Evolutionary conservation across 1,284 basidiomycete species (phyloP).

Genomic region (Puccinia hordei): DNA sequence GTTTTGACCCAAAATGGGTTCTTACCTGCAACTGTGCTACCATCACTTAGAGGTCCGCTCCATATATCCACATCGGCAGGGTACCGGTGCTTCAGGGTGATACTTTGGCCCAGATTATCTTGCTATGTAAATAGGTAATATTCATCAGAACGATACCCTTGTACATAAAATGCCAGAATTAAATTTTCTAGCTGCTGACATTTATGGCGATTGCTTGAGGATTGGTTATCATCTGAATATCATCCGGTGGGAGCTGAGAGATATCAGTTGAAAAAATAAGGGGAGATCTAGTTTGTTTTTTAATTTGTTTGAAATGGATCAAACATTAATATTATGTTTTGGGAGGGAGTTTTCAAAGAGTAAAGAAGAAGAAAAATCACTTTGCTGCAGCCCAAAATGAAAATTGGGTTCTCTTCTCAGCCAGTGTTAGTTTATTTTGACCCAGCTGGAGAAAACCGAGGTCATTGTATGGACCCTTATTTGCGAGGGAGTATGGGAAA

Average conservation of each 20-base stretch:
- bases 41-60: conserved; percentile 35
- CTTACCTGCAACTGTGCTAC: conserved; percentile 45
- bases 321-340: background rate
- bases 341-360: background rate
- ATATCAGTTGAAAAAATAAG: conserved; percentile 29
- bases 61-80: conserved; percentile 41
- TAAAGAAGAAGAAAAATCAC: conserved; percentile 2
- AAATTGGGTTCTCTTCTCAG: conserved; percentile 17
- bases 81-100: conserved; percentile 35
- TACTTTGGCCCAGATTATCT: conserved; percentile 47
- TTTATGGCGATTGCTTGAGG: conserved; percentile 29
- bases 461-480: conserved; percentile 34
- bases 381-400: conserved; percentile 47
- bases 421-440: background rate
- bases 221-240: conserved; percentile 22
- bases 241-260: background rate
- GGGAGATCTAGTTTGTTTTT: conserved; percentile 28
- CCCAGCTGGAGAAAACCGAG: conserved; percentile 18
- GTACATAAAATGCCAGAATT: background rate
- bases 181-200: conserved; percentile 2
- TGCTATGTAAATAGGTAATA: conserved; percentile 13
- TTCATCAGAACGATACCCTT: background rate
- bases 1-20: background rate
- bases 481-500: conserved; percentile 11
- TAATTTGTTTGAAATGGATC: background rate